phyloP scores from a whole-genome alignment of 805 yeast species.

The Metschnikowia anglica region DNA sequence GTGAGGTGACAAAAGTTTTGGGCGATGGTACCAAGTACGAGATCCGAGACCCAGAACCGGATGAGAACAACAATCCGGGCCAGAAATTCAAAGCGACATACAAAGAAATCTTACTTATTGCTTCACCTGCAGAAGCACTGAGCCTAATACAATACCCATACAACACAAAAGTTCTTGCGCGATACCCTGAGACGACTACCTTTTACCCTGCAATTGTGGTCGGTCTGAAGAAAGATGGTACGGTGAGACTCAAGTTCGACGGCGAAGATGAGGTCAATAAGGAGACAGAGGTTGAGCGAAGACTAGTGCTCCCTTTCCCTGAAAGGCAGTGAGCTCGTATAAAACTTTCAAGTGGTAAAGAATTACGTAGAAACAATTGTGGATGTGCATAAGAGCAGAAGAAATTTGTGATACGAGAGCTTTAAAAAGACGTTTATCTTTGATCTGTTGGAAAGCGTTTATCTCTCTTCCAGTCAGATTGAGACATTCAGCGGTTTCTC shows the following conservation, averaged over 20 bases:
- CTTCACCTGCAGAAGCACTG: conserved; percentile 47
- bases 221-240: conserved; percentile 71
- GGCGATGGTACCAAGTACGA: conserved; percentile 74
- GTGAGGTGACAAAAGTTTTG: conserved; percentile 78
- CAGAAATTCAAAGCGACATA: conserved; percentile 78
- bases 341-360: no score
- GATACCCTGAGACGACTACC: conserved; percentile 97
- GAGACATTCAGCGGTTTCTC: no score
- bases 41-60: conserved; percentile 97
- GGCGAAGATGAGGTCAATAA: conserved; percentile 97
- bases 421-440: no score
- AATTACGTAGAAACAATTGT: no score
- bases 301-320: conserved; percentile 79
- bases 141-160: conserved; percentile 57
- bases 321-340: conserved; percentile 15
- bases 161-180: conserved; percentile 82
- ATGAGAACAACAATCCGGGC: conserved; percentile 86
- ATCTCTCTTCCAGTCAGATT: no score
- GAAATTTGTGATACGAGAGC: no score
- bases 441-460: no score
- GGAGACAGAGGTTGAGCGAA: conserved; percentile 87
- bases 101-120: conserved; percentile 76
- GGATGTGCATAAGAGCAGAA: no score
- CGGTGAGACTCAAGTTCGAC: conserved; percentile 79
- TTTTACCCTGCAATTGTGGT: conserved; percentile 93